These are phyloP conservation scores for Bipolaris gigantea DNA, from an alignment of 2,329 filamentous ascomycete species.

Conservation along the genomic window DNA sequence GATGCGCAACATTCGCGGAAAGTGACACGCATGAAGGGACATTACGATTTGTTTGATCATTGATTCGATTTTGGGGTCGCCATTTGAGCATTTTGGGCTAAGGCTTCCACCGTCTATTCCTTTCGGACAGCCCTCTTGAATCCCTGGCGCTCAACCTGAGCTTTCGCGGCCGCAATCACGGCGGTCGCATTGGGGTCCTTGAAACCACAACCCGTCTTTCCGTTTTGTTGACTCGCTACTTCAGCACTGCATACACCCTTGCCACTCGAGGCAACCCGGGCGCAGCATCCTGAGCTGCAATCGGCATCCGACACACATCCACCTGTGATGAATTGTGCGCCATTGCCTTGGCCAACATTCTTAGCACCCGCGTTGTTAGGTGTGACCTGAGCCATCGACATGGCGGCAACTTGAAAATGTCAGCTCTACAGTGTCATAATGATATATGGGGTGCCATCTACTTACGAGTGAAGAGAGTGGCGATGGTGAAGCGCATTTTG, in stretches of 20 bases:
- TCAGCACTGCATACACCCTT: conserved; percentile 35
- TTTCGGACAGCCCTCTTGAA: conserved; percentile 31
- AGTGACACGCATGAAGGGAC: background rate
- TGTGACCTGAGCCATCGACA: conserved; percentile 23
- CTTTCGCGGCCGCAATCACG: conserved; percentile 36
- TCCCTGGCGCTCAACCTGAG: conserved; percentile 33
- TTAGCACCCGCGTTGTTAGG: conserved; percentile 33
- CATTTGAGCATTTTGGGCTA: background rate
- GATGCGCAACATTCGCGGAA: background rate
- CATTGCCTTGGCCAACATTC: conserved; percentile 33
- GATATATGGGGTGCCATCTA: background rate
- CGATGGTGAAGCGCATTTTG: conserved; percentile 25
- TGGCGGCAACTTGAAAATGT: conserved; percentile 15
- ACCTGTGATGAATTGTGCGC: conserved; percentile 38
- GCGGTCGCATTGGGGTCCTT: conserved; percentile 31
- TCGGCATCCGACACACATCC: conserved; percentile 35
- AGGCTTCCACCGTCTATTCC: conserved; percentile 2
- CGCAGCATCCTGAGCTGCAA: conserved; percentile 34
- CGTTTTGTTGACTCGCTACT: conserved; percentile 33
- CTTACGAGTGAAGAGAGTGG: conserved; percentile 19
- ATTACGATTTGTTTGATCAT: background rate
- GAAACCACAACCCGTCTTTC: conserved; percentile 38
- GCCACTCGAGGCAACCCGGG: conserved; percentile 23
- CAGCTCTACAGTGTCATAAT: background rate
- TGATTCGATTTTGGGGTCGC: background rate